Evolutionary conservation across 164 flowering plant genomes (phyloP), one percentile per base, ranked within the genome.

Genomic region (Magnolia sinica): DNA sequence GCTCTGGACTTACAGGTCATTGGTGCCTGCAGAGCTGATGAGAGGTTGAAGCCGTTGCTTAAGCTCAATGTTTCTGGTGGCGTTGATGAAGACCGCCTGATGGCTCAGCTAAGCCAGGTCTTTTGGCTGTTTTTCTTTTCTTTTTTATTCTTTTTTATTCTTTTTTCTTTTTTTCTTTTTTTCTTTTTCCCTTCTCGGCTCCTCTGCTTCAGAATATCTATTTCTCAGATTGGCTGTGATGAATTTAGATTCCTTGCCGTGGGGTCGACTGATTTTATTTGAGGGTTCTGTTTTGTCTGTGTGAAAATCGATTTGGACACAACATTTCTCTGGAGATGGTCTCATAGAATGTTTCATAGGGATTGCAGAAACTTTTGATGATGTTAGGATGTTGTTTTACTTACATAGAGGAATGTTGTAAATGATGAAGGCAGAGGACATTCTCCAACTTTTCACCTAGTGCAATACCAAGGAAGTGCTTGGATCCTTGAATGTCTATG

Each of bases 11-110:
- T 89, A 82, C 99, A 96, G 78, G 88, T 89, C 1, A 82, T 89
- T 78, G 99, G 99, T 2, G 99, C 97, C 19, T 96, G 99, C 79
- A 89, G 99, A 1, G 89, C 87, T 2, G 99, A 96, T 74, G 99
- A 96, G 89, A 86, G 98, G 80, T 79, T 94, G 82, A 96, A 90
- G 87, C 98, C 99, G 6, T 79, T 96, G 90, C 79, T 96, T 72
- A 91, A 94, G 87, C 72, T 83, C 7, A 94, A 87, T 73, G 87
- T 82, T 1, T 86, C 92, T 0, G 77, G 79, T 45, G 95, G 89
- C 11, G 82, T 80, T 0, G 95, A 91, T 0, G 99, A 96, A 75
- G 97, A 91, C 78, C 89, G 89, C 3, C 84, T 96, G 55, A 77
- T 96, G 49, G 86, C 92, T 74, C 93, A 94, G 71, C 84, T 96